Conservation (phyloP, 768 basidiomycete genomes). For the Russula sp. region DNA sequence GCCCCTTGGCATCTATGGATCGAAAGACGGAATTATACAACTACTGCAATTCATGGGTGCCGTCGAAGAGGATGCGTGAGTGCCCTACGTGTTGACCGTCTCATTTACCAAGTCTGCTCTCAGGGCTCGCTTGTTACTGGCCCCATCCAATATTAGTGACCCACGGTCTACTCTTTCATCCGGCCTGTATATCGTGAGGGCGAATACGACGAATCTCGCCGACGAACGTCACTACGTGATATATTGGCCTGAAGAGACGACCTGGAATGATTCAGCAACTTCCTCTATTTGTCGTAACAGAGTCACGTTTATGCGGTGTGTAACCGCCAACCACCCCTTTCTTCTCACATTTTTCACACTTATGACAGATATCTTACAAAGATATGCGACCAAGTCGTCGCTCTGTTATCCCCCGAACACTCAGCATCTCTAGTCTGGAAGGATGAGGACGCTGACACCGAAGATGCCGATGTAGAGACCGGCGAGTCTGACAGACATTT, state of each 20-base stretch:
- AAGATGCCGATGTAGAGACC: constrained; percentile 34
- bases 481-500: constrained; percentile 44
- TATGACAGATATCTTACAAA: constrained; percentile 9
- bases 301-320: constrained; percentile 56
- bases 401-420: constrained; percentile 46
- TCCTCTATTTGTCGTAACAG: constrained; percentile 46
- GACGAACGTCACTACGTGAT: constrained; percentile 40
- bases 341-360: not conserved
- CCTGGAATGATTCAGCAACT: constrained; percentile 49
- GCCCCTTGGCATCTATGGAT: constrained; percentile 55
- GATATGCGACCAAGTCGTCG: constrained; percentile 48
- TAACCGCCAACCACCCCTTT: not conserved
- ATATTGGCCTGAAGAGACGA: constrained; percentile 57
- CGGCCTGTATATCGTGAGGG: constrained; percentile 43
- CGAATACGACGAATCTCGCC: not conserved
- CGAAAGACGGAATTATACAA: constrained; percentile 42
- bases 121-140: constrained; percentile 25
- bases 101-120: not conserved
- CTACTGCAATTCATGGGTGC: constrained; percentile 36
- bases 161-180: constrained; percentile 36
- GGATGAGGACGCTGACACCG: constrained; percentile 28
- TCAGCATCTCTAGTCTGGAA: constrained; percentile 41
- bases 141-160: constrained; percentile 13
- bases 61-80: constrained; percentile 40
- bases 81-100: not conserved